Percentiles rank a stretch among this genome's conserved stretches.
Conservation (phyloP, 2,329 filamentous ascomycete genomes). For the Colletotrichum acutatum region DNA sequence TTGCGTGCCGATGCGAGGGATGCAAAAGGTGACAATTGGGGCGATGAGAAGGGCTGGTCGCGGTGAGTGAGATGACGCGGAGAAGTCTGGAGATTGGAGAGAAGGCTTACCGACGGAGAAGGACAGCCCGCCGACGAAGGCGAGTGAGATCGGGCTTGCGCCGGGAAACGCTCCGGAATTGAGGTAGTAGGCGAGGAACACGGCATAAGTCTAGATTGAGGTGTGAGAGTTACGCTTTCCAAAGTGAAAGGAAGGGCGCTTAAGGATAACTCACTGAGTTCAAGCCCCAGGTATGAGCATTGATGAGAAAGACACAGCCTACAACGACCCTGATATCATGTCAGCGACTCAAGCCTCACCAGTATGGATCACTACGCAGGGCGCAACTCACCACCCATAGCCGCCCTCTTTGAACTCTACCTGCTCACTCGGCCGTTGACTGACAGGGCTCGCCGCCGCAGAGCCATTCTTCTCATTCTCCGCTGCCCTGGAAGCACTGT, state of each 20-base stretch:
- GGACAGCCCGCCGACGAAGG: slow-evolving; percentile 80
- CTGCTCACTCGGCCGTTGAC: slow-evolving; percentile 23
- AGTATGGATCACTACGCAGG: too few relatives aligned
- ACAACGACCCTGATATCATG: slow-evolving; percentile 59
- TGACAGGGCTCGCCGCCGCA: neutral
- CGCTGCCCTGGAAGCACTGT: slow-evolving; percentile 23
- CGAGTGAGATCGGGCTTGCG: slow-evolving; percentile 74
- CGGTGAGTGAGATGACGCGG: slow-evolving; percentile 39
- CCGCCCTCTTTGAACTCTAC: slow-evolving; percentile 63
- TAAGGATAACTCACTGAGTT: slow-evolving; percentile 63
- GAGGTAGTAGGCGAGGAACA: slow-evolving; percentile 69
- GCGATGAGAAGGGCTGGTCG: slow-evolving; percentile 71
- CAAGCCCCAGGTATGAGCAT: slow-evolving; percentile 80
- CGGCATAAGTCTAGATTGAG: slow-evolving; percentile 59
- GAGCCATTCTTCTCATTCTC: slow-evolving; percentile 23
- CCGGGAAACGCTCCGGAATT: slow-evolving; percentile 70
- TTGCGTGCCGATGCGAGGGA: slow-evolving; percentile 71
- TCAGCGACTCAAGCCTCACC: neutral
- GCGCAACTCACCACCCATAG: slow-evolving; percentile 64
- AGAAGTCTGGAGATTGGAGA: neutral
- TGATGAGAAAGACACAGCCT: slow-evolving; percentile 65
- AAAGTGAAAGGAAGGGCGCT: neutral
- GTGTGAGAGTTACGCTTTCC: slow-evolving; percentile 7
- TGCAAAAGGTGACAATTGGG: slow-evolving; percentile 72
- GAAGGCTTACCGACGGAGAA: slow-evolving; percentile 60